These are phyloP conservation scores for Dactylonectria estremocensis DNA, from an alignment of 2,329 filamentous ascomycete genomes.

Conservation along the genomic window DNA sequence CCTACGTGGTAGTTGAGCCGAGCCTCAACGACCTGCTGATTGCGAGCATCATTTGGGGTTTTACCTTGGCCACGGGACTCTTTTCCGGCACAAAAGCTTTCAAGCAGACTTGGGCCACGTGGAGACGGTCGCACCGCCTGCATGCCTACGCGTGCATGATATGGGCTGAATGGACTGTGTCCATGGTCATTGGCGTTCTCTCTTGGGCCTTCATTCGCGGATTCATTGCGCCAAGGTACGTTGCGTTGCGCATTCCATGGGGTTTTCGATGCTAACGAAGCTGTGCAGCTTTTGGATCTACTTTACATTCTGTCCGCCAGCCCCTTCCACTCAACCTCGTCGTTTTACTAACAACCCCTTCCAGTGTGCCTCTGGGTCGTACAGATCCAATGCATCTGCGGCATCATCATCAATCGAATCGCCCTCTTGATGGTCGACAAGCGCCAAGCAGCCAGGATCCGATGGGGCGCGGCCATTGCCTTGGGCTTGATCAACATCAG, in stretches of 20 bases:
- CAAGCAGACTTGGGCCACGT: too few species aligned
- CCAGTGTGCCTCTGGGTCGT: slow-evolving; percentile 24
- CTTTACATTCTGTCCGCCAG: slow-evolving; percentile 34
- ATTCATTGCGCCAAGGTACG: slow-evolving; percentile 35
- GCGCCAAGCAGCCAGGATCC: slow-evolving; percentile 18
- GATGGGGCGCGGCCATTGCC: slow-evolving; percentile 14
- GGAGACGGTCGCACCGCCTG: too few species aligned
- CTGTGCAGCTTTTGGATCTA: slow-evolving; percentile 41
- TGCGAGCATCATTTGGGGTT: slow-evolving; percentile 47
- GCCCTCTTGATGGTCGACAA: too few species aligned
- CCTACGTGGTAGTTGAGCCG: slow-evolving; percentile 32
- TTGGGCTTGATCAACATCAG: slow-evolving; percentile 30
- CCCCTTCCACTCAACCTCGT: neutral
- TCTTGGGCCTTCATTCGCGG: slow-evolving; percentile 41
- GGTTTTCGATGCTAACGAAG: neutral
- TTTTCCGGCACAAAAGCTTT: slow-evolving; percentile 39
- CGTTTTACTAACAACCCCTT: neutral
- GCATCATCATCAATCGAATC: too few species aligned
- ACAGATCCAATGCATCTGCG: too few species aligned
- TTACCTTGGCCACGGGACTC: slow-evolving; percentile 40
- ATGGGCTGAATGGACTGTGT: slow-evolving; percentile 38
- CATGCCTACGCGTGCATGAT: too few species aligned
- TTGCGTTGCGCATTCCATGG: neutral
- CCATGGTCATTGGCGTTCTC: slow-evolving; percentile 40
- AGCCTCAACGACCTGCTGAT: slow-evolving; percentile 36